Base-by-base conservation (phyloP, 1,284 basidiomycete species). In the Irpex lacteus region DNA sequence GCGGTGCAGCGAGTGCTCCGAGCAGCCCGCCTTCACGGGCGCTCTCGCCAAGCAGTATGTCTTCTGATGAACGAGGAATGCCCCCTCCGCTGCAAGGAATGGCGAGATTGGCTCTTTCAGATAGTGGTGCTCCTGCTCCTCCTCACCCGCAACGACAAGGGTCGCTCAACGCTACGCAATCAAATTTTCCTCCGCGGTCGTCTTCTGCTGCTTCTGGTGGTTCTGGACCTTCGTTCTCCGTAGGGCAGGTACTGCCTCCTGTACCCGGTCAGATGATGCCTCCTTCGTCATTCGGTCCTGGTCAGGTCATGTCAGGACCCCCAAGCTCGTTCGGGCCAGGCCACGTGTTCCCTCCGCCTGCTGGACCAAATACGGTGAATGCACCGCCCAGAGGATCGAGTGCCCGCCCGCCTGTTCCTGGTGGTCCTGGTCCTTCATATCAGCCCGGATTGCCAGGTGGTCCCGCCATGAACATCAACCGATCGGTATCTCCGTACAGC, bases 331-430 rank as follows among this genome's bases (percentile, higher is more conserved):
- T 70, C 63, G 61, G 67, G 34, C 69, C 71, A 52, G 70, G 68
- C 37, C 64, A 67, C 34, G 15, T 68, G 0, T 8, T 38, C 26
- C 52, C 32, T 32, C 54, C 32, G 6, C 18, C 47, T 76, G 54
- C 77, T 63, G 70, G 64, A 59, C 77, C 79, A 44, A 78, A 78
- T 54, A 77, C 77, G 66, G 71, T 78, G n/a, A 64, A 77, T 19
- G 77, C 77, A 32, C 81, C 82, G 38, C 67, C 74, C 11, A 78
- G 85, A 66, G 81, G 78, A 67, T 73, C 80, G 7, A 84, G 82
- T 64, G 54, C 55, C 57, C 61, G 69, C 63, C 66, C 68, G 5
- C 65, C 64, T 44, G 64, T 63, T 44, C 64, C 58, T 59, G 61
- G 36, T 52, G 68, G 59, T 15, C 54, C 62, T 18, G 56, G 61